Conservation (phyloP, 805 yeast species). For the Metschnikowia matae region DNA sequence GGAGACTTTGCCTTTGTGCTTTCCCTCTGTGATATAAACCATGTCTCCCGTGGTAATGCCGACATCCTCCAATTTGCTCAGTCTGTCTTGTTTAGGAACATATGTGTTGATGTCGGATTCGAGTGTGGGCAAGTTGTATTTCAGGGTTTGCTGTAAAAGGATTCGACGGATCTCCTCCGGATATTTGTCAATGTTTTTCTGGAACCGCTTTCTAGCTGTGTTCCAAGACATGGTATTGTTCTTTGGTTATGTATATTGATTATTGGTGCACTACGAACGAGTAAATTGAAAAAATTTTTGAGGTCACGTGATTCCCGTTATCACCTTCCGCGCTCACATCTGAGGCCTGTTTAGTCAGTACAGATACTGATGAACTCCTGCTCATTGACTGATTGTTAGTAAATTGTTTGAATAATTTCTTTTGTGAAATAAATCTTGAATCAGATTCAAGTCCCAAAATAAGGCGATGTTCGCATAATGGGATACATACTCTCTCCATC, state of each 20-base stretch:
- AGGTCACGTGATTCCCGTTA: conserved; percentile 9
- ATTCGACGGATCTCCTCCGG: conserved; percentile 30
- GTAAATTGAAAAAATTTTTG: conserved; percentile 7
- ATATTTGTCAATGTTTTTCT: conserved; percentile 31
- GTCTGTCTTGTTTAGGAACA: conserved; percentile 27
- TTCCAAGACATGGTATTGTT: conserved; percentile 31
- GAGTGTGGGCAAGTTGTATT: conserved; percentile 34
- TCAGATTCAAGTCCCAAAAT: background rate
- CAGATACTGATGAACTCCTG: conserved; percentile 89
- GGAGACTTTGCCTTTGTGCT: conserved; percentile 69
- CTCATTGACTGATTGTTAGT: conserved; percentile 57
- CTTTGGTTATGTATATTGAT: background rate
- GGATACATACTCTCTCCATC: conserved; percentile 76
- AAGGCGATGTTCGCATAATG: background rate
- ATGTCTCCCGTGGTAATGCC: conserved; percentile 71
- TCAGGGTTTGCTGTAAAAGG: conserved; percentile 19
- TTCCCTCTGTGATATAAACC: conserved; percentile 69
- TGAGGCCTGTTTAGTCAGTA: conserved; percentile 44
- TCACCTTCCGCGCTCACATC: conserved; percentile 1
- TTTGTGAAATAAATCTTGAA: background rate
- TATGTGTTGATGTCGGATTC: conserved; percentile 15
- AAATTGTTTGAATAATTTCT: background rate
- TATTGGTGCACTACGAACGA: conserved; percentile 1
- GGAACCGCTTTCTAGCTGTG: conserved; percentile 32
- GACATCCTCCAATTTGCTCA: conserved; percentile 49